Evolutionary conservation across 2,329 filamentous ascomycete species (phyloP), one percentile per base, ranked within the genome.

Genomic region (Sclerotinia spermophila): DNA sequence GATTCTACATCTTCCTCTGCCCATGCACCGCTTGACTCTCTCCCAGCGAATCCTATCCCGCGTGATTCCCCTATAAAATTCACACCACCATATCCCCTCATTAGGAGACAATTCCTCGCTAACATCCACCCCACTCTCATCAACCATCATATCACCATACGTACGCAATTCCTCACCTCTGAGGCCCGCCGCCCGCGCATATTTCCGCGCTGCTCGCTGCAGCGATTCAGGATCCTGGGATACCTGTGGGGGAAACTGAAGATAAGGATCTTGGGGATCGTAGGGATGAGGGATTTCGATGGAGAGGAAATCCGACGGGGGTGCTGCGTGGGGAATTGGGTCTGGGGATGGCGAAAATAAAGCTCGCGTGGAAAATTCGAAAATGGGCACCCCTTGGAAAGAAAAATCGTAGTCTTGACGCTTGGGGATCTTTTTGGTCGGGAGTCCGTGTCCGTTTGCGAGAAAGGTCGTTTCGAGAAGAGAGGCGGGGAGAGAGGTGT

Each of bases 361-460:
- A 1, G 51, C 38, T 3, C 51, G 48, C 5, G 42, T 67, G 8
- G 60, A 70, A 71, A 78, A 79, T 60, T 79, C 77, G 62, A 79
- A 79, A 70, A 78, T 66, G 0, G 78, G 77, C 1, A 73, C 35
- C n/a, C 77, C 77, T 58, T 72, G 70, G 70, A 73, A 73, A 3
- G 75, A 76, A 68, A 79, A 74, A 30, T 78, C 76, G 67, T 75
- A 76, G 66, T 79, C 77, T 53, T 61, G 72, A 38, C 77, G 73
- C 56, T 75, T 75, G 53, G 70, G 42, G 45, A 74, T 27, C 60
- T 61, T 72, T 6, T 58, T 72, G 13, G 62, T 44, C 11, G 33
- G 45, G 6, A 65, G 58, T 6, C 45, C 33, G 11, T 30, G 21
- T 55, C 30, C 1, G 30, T 24, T 40, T 5, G 38, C 15, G 59